A percentile compares a stretch with the other conserved stretches of the same genome.
Conservation (phyloP, 192 early-diverging fungal genomes). For the Umbelopsis sp. region DNA sequence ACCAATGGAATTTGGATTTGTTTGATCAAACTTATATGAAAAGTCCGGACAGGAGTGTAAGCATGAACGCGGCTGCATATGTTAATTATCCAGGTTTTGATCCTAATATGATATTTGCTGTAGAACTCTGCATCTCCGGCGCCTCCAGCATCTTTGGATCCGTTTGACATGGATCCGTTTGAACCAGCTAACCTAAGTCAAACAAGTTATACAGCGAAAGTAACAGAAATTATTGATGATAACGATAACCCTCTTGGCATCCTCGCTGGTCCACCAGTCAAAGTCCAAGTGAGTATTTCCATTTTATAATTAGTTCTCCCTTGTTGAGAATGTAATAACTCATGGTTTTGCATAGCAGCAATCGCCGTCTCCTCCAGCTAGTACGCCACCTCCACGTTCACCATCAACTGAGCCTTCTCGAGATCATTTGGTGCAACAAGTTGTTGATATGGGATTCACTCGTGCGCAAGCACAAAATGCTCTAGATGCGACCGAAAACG, state of each 20-base stretch:
- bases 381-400: background rate
- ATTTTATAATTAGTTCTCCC: too few species aligned
- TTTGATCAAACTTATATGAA: conserved; percentile 13
- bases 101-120: background rate
- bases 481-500: conserved; percentile 64
- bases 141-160: conserved; percentile 9
- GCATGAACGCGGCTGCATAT: background rate
- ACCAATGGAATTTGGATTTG: conserved; percentile 38
- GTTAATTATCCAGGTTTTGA: background rate
- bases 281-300: background rate
- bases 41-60: conserved; percentile 6
- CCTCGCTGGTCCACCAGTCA: conserved; percentile 22
- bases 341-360: background rate
- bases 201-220: background rate
- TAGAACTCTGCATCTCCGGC: background rate
- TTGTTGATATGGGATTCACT: conserved; percentile 83
- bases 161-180: conserved; percentile 32
- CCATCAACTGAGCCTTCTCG: background rate
- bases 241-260: conserved; percentile 37
- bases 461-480: conserved; percentile 64
- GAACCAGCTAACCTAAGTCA: background rate
- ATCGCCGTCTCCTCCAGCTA: background rate
- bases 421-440: conserved; percentile 65
- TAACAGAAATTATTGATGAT: background rate
- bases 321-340: background rate